Conservation (phyloP, 768 basidiomycete genomes). For the Pleurotus salmoneostramineus region DNA sequence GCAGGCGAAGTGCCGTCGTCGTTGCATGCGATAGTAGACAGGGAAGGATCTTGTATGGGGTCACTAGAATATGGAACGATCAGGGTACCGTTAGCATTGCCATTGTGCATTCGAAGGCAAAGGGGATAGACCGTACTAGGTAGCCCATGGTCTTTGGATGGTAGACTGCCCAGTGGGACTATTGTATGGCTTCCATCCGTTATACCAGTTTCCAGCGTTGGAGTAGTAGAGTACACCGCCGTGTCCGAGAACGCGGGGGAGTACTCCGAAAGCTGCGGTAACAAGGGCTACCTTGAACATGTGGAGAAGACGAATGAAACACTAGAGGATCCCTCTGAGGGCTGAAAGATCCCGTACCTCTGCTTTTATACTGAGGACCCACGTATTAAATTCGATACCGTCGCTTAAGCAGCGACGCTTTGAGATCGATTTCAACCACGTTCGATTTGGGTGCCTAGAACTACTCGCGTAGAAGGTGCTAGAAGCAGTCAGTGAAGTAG, state of each 20-base stretch:
- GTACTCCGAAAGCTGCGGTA: slow-evolving; percentile 24
- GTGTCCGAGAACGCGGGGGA: slow-evolving; percentile 31
- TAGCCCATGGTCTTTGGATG: slow-evolving; percentile 42
- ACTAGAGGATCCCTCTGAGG: no score
- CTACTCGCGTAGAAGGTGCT: no score
- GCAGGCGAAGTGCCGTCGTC: slow-evolving; percentile 38
- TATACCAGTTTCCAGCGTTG: slow-evolving; percentile 33
- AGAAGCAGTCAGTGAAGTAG: no score
- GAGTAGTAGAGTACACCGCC: slow-evolving; percentile 40
- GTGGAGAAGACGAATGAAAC: background rate
- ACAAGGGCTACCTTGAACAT: slow-evolving; percentile 21
- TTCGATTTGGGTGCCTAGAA: no score
- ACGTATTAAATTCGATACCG: background rate
- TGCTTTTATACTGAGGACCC: no score
- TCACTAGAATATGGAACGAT: slow-evolving; percentile 21
- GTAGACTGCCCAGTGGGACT: slow-evolving; percentile 33
- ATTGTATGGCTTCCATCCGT: slow-evolving; percentile 41
- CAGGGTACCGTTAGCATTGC: background rate
- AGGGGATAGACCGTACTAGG: slow-evolving; percentile 27
- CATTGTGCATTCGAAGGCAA: background rate
- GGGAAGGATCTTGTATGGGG: slow-evolving; percentile 35
- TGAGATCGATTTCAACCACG: no score
- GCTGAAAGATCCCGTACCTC: no score
- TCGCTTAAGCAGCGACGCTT: background rate
- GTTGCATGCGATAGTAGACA: slow-evolving; percentile 38